These are phyloP conservation scores for Coemansia reversa DNA, from an alignment of 192 early-diverging fungal species.

Conservation along the genomic window DNA sequence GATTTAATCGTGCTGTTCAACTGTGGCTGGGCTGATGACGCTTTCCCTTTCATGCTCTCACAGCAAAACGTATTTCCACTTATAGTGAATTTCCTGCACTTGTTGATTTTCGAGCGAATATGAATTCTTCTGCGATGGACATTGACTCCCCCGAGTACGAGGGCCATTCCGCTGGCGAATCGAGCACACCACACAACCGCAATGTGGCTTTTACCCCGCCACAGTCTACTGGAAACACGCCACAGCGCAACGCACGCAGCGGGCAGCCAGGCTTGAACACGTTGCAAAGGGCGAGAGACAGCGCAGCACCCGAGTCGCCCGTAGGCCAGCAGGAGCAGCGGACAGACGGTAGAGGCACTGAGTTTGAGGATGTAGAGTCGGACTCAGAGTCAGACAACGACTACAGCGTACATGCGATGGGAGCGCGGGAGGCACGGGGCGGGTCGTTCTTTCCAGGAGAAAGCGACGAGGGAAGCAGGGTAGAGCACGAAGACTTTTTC, in stretches of 20 bases:
- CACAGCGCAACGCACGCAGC: slow-evolving; percentile 18
- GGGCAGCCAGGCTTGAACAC: neutral
- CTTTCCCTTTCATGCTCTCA: too few relatives aligned
- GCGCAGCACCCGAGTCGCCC: slow-evolving; percentile 46
- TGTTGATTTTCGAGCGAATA: neutral
- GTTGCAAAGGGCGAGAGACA: slow-evolving; percentile 20
- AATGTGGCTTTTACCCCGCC: slow-evolving; percentile 35
- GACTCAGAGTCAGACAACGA: slow-evolving; percentile 1
- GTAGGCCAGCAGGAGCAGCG: neutral
- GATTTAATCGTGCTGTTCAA: too few relatives aligned
- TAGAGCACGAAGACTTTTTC: slow-evolving; percentile 34
- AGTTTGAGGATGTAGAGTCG: slow-evolving; percentile 4
- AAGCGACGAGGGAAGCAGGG: slow-evolving; percentile 16
- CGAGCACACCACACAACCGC: neutral
- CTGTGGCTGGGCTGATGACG: too few relatives aligned
- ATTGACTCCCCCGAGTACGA: slow-evolving; percentile 30
- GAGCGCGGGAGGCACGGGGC: too few relatives aligned
- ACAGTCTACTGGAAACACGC: slow-evolving; percentile 29
- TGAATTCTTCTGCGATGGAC: slow-evolving; percentile 33
- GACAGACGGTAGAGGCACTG: neutral
- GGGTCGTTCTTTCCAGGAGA: neutral
- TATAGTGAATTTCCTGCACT: too few relatives aligned
- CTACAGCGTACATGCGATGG: neutral
- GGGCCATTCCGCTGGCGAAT: neutral
- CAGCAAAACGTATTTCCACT: too few relatives aligned